A percentile compares a stretch with the other conserved stretches of the same genome.
These are phyloP conservation scores for Neofusicoccum laricinum DNA, from an alignment of 2,329 filamentous ascomycete genomes.

Conservation along the genomic window DNA sequence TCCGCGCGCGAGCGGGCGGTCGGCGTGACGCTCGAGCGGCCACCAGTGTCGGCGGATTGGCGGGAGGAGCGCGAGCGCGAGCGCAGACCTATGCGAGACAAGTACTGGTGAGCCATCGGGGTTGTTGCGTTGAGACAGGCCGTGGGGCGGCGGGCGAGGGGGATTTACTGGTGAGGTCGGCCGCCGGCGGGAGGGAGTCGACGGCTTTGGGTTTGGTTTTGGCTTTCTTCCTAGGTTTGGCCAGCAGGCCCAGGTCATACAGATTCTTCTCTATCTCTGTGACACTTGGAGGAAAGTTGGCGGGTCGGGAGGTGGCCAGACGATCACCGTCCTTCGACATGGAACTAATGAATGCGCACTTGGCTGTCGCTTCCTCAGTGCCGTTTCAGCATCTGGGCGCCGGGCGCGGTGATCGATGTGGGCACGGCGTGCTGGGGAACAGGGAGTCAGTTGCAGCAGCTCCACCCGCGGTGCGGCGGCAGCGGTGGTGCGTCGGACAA, in stretches of 20 bases:
- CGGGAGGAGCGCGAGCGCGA: constrained; percentile 15
- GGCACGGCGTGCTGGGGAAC: constrained; percentile 1
- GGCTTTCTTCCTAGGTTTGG: constrained; percentile 12
- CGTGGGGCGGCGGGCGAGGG: constrained; percentile 4
- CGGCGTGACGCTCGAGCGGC: constrained; percentile 9
- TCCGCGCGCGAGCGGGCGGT: constrained; percentile 11
- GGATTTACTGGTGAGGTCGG: constrained; percentile 2
- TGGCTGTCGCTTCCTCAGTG: constrained; percentile 18
- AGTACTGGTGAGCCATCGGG: constrained; percentile 16
- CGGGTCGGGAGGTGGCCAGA: constrained; percentile 5
- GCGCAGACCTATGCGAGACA: constrained; percentile 16
- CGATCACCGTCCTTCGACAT: constrained; percentile 11
- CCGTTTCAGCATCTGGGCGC: constrained; percentile 18
- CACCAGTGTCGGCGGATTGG: constrained; percentile 2
- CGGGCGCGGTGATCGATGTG: constrained; percentile 12
- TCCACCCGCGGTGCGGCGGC: constrained; percentile 5
- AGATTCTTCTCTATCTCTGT: constrained; percentile 18
- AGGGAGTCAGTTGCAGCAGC: constrained; percentile 6
- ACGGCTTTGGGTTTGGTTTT: constrained; percentile 3
- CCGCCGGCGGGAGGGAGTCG: background rate
- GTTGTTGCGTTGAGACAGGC: constrained; percentile 9
- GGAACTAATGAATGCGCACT: constrained; percentile 13
- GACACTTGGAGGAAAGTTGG: background rate
- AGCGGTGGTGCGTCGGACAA: constrained; percentile 5
- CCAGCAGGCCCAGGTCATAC: constrained; percentile 17